Conservation (phyloP, 306 rosid genomes). For the Vigna unguiculata region DNA sequence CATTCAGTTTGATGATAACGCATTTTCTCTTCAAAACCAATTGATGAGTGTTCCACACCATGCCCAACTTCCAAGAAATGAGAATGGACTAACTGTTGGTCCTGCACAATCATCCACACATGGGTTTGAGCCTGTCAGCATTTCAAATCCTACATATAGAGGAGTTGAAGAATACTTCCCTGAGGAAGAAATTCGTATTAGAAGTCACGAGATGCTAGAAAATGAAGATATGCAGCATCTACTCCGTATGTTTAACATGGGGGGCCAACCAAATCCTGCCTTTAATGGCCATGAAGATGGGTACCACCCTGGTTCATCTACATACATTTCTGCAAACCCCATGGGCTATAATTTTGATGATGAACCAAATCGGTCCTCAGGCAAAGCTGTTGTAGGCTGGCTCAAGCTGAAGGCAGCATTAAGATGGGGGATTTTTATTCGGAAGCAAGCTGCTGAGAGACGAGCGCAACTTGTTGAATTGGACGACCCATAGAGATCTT, state of each 20-base stretch:
- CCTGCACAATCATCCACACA: conserved; percentile 52
- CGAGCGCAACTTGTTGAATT: conserved; percentile 92
- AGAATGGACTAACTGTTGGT: conserved; percentile 54
- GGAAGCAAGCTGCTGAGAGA: conserved; percentile 89
- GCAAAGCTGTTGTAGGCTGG: conserved; percentile 97
- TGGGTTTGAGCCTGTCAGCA: conserved; percentile 58
- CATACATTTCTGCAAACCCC: conserved; percentile 55
- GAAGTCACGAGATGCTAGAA: conserved; percentile 89
- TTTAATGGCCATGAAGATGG: conserved; percentile 60
- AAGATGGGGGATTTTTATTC: conserved; percentile 85
- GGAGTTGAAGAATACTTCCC: conserved; percentile 70
- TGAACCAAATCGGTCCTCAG: conserved; percentile 72
- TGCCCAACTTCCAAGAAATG: conserved; percentile 63
- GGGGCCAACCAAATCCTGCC: conserved; percentile 59
- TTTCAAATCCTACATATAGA: conserved; percentile 60
- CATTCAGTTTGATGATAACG: conserved; percentile 55
- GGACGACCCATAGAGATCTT: conserved; percentile 64
- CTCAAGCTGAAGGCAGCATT: conserved; percentile 93
- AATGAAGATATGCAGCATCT: conserved; percentile 90
- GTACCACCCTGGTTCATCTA: conserved; percentile 57
- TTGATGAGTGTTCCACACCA: conserved; percentile 60
- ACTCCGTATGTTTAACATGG: conserved; percentile 70
- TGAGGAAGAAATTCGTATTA: conserved; percentile 86
- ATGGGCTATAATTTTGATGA: conserved; percentile 60
- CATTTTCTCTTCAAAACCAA: conserved; percentile 64